Evolutionary conservation across 202 grass and related monocot species (phyloP), one percentile per base, ranked within the genome.

Genomic region (Alloteropsis angusta): DNA sequence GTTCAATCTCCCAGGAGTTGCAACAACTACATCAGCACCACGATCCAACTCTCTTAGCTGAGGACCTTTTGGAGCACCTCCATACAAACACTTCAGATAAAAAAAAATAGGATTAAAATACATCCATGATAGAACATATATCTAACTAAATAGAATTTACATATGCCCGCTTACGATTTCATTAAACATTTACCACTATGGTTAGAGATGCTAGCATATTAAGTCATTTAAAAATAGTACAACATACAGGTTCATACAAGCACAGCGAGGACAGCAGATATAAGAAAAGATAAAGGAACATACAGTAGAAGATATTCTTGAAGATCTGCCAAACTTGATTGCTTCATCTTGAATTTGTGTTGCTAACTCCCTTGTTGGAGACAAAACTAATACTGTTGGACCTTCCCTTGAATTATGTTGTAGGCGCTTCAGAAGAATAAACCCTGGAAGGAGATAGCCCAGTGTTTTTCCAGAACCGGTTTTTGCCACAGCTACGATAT

Each of bases 281-380:
- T n/a, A n/a, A 60, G n/a, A 80, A 60, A 55, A 62, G 64, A 68
- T 44, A 76, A 68, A 72, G 53, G 11, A 61, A 74, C 88, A 77
- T 85, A 93, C 93, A 47, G 71, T 83, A 79, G 85, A 92, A 66
- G 89, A 88, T 77, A 97, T 92, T 82, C 88, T 94, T 60, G 94
- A 93, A 75, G 91, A 91, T 90, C 47, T 86, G 35, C 94, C 94
- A 71, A 97, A 97, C 80, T 97, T 97, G 60, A 87, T 23, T 25
- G 94, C 91, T 89, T 97, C 86, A 50, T 97, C 91, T 76, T 97
- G 94, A 83, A 97, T 97, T 79, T 97, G 94, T 25, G 89, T 97
- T 41, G 94, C 94, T 38, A 97, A 85, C 69, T 97, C 94, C 68
- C 94, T 91, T 6, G 94, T 97, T 79, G 94, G 94, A 68, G 94